Conservation (phyloP, 148 eudicot genomes). For the Gaultheria prostrata region DNA sequence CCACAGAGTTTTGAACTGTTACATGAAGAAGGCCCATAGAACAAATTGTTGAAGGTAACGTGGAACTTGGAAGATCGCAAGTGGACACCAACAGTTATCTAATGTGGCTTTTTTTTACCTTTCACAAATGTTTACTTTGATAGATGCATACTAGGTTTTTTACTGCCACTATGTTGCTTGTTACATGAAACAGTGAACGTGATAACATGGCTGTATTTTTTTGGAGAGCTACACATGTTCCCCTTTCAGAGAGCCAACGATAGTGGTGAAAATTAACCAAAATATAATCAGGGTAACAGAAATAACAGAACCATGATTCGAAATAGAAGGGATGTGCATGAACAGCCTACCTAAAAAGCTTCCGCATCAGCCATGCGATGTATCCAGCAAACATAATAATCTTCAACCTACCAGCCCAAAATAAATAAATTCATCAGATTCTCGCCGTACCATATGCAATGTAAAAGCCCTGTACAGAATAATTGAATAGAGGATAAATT, state of each 20-base stretch:
- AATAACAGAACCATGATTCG: background rate
- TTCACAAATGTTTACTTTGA: background rate
- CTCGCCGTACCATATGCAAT: background rate
- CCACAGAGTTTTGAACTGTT: background rate
- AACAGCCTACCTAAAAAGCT: constrained; percentile 11
- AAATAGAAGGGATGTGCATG: background rate
- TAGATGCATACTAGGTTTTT: background rate
- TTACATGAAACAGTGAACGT: background rate
- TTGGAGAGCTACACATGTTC: background rate
- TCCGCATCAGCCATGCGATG: constrained; percentile 11
- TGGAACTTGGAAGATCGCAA: background rate
- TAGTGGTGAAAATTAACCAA: background rate
- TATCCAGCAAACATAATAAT: constrained; percentile 9
- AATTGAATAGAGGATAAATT: background rate
- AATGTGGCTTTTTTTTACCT: background rate
- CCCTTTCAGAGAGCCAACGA: background rate
- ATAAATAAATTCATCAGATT: background rate
- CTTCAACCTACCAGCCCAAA: background rate
- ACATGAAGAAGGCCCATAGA: background rate
- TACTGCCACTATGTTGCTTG: background rate
- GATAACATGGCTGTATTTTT: background rate
- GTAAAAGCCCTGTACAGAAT: background rate
- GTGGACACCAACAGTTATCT: background rate
- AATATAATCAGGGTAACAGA: background rate
- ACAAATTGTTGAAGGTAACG: background rate